phyloP scores from a whole-genome alignment of 768 basidiomycete species.

The Boletus rubescentipes region DNA sequence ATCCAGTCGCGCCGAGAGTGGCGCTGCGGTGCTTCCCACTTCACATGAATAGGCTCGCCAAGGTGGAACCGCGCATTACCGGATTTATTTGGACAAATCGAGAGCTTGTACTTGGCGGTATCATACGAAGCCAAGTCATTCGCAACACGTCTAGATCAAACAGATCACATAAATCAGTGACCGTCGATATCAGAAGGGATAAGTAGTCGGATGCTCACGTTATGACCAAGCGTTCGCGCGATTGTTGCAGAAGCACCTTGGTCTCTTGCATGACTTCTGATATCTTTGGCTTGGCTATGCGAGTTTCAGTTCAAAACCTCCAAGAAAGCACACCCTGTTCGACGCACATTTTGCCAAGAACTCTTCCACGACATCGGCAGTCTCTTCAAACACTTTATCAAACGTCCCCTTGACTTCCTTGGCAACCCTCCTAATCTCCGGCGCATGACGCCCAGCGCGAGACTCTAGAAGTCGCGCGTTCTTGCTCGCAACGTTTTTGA shows the following conservation, averaged over 20 bases:
- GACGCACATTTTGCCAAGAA: constrained; percentile 85
- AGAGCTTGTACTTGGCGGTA: constrained; percentile 72
- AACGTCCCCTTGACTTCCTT: constrained; percentile 92
- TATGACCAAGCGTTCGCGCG: constrained; percentile 87
- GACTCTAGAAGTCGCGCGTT: constrained; percentile 76
- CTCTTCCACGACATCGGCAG: constrained; percentile 89
- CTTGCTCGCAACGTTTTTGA: constrained; percentile 87
- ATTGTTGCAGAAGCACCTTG: constrained; percentile 86
- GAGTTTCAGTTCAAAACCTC: constrained; percentile 6
- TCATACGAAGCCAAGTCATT: constrained; percentile 81
- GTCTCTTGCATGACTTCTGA: constrained; percentile 93
- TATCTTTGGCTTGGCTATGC: constrained; percentile 78
- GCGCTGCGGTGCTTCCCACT: constrained; percentile 82
- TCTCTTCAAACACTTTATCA: constrained; percentile 94
- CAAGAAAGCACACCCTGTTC: neutral
- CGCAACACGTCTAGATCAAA: constrained; percentile 63
- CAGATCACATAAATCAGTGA: neutral
- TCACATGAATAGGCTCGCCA: constrained; percentile 84
- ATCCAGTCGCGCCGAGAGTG: constrained; percentile 97
- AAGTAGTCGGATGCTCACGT: constrained; percentile 54
- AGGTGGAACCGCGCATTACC: constrained; percentile 72
- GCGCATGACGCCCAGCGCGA: constrained; percentile 76
- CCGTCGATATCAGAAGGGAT: neutral
- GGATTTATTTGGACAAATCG: constrained; percentile 51
- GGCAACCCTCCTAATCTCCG: constrained; percentile 80